phyloP scores from a whole-genome alignment of 2,329 filamentous ascomycete species.

The Aspergillus viridinutans region DNA sequence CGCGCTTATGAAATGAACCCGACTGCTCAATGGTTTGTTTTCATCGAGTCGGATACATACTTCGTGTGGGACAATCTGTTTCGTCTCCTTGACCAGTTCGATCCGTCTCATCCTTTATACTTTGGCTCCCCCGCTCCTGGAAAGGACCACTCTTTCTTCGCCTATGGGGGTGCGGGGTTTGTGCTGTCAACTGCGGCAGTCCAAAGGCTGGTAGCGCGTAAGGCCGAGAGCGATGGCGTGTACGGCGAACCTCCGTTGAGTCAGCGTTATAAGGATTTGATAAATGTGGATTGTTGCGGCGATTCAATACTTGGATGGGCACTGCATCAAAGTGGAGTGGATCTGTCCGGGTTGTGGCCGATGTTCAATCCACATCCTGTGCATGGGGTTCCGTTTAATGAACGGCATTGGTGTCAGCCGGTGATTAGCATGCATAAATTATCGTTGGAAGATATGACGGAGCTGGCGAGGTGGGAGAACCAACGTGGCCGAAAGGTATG shows the following conservation, averaged over 20 bases:
- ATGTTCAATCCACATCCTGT: slow-evolving; percentile 49
- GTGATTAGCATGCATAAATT: background rate
- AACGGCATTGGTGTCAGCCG: slow-evolving; percentile 9
- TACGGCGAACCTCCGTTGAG: slow-evolving; percentile 39
- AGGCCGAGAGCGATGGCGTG: slow-evolving; percentile 24
- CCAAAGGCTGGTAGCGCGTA: slow-evolving; percentile 34
- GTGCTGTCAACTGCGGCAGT: slow-evolving; percentile 46
- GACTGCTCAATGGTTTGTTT: slow-evolving; percentile 53
- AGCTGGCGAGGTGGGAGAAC: background rate
- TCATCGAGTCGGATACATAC: slow-evolving; percentile 55
- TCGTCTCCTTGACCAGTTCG: slow-evolving; percentile 48
- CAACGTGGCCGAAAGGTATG: background rate
- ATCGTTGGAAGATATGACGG: background rate
- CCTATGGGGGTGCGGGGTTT: slow-evolving; percentile 49
- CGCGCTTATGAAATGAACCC: slow-evolving; percentile 46
- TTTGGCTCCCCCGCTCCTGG: slow-evolving; percentile 49
- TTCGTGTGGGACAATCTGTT: slow-evolving; percentile 45
- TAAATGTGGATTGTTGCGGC: slow-evolving; percentile 50
- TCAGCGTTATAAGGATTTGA: slow-evolving; percentile 39
- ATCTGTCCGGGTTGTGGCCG: slow-evolving; percentile 47
- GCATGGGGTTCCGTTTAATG: slow-evolving; percentile 47
- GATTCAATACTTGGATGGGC: slow-evolving; percentile 51
- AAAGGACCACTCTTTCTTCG: slow-evolving; percentile 38
- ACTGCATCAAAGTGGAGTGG: slow-evolving; percentile 43
- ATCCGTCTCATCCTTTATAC: slow-evolving; percentile 44